These are phyloP conservation scores for Thelephora aurantiotincta DNA, from an alignment of 768 basidiomycete species.

Conservation along the genomic window DNA sequence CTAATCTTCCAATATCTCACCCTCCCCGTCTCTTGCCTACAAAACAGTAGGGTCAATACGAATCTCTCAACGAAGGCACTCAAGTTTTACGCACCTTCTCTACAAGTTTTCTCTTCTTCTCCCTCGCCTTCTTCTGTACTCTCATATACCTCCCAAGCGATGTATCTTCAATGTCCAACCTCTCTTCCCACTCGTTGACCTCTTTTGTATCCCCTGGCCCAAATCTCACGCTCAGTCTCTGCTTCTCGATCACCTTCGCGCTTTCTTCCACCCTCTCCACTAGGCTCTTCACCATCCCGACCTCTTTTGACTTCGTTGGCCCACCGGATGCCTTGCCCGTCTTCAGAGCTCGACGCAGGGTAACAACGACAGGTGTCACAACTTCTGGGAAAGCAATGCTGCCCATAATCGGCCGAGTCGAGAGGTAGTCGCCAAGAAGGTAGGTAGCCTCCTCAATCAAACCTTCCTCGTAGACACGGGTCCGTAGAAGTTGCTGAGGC, in stretches of 20 bases:
- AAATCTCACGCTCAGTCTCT: conserved; percentile 57
- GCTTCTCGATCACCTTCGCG: conserved; percentile 59
- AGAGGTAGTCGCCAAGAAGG: conserved; percentile 73
- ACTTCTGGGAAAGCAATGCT: conserved; percentile 94
- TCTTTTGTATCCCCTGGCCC: conserved; percentile 56
- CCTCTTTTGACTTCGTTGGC: conserved; percentile 33
- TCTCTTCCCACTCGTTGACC: conserved; percentile 62
- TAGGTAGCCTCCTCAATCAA: conserved; percentile 72
- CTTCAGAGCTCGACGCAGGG: conserved; percentile 66
- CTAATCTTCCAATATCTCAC: conserved; percentile 47
- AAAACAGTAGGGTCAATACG: conserved; percentile 2
- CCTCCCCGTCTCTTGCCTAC: conserved; percentile 59
- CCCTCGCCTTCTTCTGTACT: conserved; percentile 68
- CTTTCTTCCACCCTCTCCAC: conserved; percentile 85
- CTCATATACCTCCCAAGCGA: conserved; percentile 76
- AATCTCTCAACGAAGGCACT: neutral
- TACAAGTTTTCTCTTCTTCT: conserved; percentile 51
- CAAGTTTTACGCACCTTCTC: conserved; percentile 44
- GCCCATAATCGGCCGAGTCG: conserved; percentile 52
- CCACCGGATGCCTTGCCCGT: conserved; percentile 25
- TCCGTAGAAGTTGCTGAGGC: conserved; percentile 80
- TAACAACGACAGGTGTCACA: conserved; percentile 59
- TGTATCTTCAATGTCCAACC: conserved; percentile 45
- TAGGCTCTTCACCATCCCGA: conserved; percentile 52
- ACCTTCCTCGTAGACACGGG: conserved; percentile 72